A percentile compares a stretch with the other conserved stretches of the same genome.
Conservation (phyloP, 2,329 filamentous ascomycete genomes). For the Cercospora zeae-maydis region DNA sequence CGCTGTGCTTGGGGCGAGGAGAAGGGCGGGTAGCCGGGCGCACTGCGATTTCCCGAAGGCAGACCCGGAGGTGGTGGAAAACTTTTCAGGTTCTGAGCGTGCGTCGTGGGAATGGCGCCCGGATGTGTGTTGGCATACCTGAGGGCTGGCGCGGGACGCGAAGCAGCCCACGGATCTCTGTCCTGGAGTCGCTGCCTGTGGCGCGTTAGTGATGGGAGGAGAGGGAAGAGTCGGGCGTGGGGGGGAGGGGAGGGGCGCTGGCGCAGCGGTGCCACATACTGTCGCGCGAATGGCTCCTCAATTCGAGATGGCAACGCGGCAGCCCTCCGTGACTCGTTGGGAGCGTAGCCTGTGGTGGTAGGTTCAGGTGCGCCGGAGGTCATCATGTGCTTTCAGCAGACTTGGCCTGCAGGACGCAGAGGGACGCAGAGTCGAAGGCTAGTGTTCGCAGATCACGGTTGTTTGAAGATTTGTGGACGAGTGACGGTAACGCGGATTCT, state of each 20-base stretch:
- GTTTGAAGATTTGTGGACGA: slow-evolving; percentile 25
- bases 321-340: slow-evolving; percentile 27
- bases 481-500: slow-evolving; percentile 24
- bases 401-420: slow-evolving; percentile 25
- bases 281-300: slow-evolving; percentile 27
- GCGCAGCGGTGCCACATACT: slow-evolving; percentile 19
- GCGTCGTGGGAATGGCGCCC: slow-evolving; percentile 20
- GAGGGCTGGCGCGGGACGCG: slow-evolving; percentile 27
- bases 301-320: slow-evolving; percentile 25
- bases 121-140: slow-evolving; percentile 29
- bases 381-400: slow-evolving; percentile 27
- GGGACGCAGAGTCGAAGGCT: slow-evolving; percentile 25
- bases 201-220: slow-evolving; percentile 8
- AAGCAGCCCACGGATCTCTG: slow-evolving; percentile 31
- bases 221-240: background rate
- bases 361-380: slow-evolving; percentile 27
- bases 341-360: slow-evolving; percentile 28
- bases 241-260: background rate
- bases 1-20: slow-evolving; percentile 26
- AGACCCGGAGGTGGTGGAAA: slow-evolving; percentile 28
- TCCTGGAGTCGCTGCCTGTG: slow-evolving; percentile 31
- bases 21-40: slow-evolving; percentile 25
- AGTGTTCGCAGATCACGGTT: slow-evolving; percentile 26
- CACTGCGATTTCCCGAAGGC: slow-evolving; percentile 23
- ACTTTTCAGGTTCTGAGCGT: slow-evolving; percentile 28